Evolutionary conservation across 1,284 basidiomycete genomes (phyloP).

Genomic region (Xanthoconium separans): DNA sequence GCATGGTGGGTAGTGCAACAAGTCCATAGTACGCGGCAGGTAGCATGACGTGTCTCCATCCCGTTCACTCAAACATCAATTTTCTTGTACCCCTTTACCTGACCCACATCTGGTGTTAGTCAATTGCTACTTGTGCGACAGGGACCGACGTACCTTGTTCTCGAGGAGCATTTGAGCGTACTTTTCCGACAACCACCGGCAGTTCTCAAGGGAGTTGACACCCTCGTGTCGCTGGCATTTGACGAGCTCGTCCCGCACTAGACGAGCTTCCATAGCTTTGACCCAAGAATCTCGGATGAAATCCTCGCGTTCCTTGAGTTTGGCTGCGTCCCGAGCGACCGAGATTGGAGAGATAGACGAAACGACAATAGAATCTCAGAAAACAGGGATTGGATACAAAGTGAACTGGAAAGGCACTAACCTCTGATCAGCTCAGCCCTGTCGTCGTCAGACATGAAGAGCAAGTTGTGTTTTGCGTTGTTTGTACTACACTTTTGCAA

Average conservation of each 20-base stretch:
- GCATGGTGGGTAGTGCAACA: no score
- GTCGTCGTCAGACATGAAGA: slow-evolving; percentile 30
- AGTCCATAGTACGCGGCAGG: no score
- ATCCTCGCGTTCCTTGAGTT: slow-evolving; percentile 69
- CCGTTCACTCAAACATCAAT: slow-evolving; percentile 37
- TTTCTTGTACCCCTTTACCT: slow-evolving; percentile 58
- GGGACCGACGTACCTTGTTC: slow-evolving; percentile 66
- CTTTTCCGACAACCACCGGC: slow-evolving; percentile 83
- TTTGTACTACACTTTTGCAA: no score
- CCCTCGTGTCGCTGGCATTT: slow-evolving; percentile 93
- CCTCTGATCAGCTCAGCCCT: slow-evolving; percentile 35
- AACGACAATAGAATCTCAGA: not conserved
- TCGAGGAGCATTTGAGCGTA: slow-evolving; percentile 83
- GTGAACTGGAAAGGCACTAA: slow-evolving; percentile 9
- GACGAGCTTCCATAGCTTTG: slow-evolving; percentile 88
- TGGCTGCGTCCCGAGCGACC: slow-evolving; percentile 40
- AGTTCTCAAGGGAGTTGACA: slow-evolving; percentile 89
- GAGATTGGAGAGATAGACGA: not conserved
- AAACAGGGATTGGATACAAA: not conserved
- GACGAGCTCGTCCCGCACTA: slow-evolving; percentile 87
- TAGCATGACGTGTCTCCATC: not conserved
- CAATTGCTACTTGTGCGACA: slow-evolving; percentile 4
- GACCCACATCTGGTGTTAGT: slow-evolving; percentile 6
- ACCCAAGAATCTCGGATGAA: slow-evolving; percentile 93
- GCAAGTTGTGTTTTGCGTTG: no score